Base-by-base conservation (phyloP, 257 asterid genomes). In the Solanum verrucosum region DNA sequence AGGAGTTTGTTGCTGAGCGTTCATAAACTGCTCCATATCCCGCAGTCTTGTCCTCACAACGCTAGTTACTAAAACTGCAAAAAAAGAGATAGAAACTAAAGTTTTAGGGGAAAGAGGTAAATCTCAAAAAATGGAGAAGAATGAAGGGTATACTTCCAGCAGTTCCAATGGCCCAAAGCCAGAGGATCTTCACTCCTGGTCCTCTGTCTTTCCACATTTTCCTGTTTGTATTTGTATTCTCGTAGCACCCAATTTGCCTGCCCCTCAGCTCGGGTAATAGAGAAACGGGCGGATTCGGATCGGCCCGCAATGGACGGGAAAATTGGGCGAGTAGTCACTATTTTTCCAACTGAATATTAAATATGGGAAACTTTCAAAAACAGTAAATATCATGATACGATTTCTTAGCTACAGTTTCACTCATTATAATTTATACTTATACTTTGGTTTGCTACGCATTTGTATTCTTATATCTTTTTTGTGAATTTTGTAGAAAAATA, bases 101-200 rank as follows among this genome's bases (percentile, higher is more conserved):
- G 6, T 7, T 79, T 11, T 15, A 34, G 37, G 40, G 27, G 27
- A 1, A 44, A 79, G 27, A 16, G 15, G 21, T 35, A 38, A 75
- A 75, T 3, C 25, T 33, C n/a, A n/a, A 42, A 31, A 37, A 38
- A 16, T 18, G 52, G 33, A 35, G 67, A 38, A 56, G 79, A 46
- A 27, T 21, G 25, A 6, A 9, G 18, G 5, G 42, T 27, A 74
- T 90, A 95, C 98, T 90, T 34, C 96, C 98, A 33, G 98, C 98
- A 73, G 98, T 94, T 87, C 98, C 98, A 88, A 94, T 87, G 71
- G 98, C 95, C 98, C 98, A 94, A 77, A 94, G 34, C 98, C 98
- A 94, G 11, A 94, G 96, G 92, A 94, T 95, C 96, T 95, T 94
- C 59, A 95, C 94, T n/a, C 97, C 98, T 4, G 98, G 95, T 71